These are phyloP conservation scores for Pichia kluyveri DNA, from an alignment of 805 yeast genomes.

Conservation along the genomic window DNA sequence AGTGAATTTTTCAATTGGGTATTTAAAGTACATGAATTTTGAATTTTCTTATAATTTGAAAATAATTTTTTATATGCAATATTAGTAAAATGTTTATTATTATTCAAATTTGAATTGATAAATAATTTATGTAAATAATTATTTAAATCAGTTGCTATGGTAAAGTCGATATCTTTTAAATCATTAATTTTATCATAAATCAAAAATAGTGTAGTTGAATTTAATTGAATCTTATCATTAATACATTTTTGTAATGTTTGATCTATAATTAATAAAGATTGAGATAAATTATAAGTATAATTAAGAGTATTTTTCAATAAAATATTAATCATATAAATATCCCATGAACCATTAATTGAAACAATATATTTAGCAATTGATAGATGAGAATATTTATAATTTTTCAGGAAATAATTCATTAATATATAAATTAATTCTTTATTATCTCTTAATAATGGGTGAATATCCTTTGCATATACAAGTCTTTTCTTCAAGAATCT, in stretches of 20 bases:
- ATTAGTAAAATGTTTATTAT: not conserved
- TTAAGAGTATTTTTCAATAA: conserved; percentile 3
- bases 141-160: not conserved
- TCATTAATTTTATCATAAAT: not conserved
- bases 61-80: not conserved
- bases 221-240: not conserved
- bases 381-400: not conserved
- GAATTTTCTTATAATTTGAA: conserved; percentile 1
- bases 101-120: not conserved
- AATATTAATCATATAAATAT: conserved; percentile 4
- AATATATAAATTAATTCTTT: not conserved
- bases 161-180: not conserved
- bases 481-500: conserved; percentile 6
- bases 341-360: conserved; percentile 1
- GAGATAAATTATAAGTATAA: not conserved
- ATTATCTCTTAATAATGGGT: not conserved
- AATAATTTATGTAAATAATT: not conserved
- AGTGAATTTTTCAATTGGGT: not conserved
- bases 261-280: not conserved
- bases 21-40: not conserved
- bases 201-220: not conserved
- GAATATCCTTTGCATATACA: conserved; percentile 1
- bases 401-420: conserved; percentile 5
- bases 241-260: not conserved
- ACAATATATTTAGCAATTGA: not conserved